Conservation (phyloP, 106 monocot genomes). For the Amphibolis antarctica region DNA sequence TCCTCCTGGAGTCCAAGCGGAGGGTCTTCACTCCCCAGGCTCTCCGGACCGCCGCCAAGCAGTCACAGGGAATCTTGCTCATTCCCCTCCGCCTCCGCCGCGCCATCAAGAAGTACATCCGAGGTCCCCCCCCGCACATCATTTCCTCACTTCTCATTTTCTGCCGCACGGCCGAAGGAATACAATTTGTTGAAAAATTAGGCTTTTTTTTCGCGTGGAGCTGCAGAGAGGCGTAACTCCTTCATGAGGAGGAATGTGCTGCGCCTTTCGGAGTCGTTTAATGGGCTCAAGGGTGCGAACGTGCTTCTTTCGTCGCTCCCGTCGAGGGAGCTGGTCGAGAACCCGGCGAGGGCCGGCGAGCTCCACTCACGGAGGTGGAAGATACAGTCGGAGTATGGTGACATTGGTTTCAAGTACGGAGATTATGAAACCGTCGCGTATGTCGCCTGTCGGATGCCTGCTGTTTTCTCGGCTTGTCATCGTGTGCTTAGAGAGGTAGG, state of each 20-base stretch:
- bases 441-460: constrained; percentile 93
- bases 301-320: constrained; percentile 36
- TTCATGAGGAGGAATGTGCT: constrained; percentile 83
- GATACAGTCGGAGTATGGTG: constrained; percentile 78
- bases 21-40: constrained; percentile 45
- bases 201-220: neutral
- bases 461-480: constrained; percentile 81
- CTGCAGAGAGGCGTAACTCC: constrained; percentile 33
- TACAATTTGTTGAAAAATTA: too few species aligned
- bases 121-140: constrained; percentile 29
- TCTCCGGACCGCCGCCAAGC: constrained; percentile 75
- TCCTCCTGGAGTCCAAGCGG: constrained; percentile 6
- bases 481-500: constrained; percentile 84
- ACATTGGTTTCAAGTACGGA: constrained; percentile 65
- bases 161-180: neutral
- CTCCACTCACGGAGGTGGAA: constrained; percentile 63
- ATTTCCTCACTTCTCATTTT: neutral
- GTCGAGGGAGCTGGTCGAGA: constrained; percentile 54
- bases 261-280: constrained; percentile 55
- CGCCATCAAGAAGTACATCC: constrained; percentile 80
- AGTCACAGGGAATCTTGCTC: constrained; percentile 70
- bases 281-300: constrained; percentile 47
- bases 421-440: constrained; percentile 92
- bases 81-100: constrained; percentile 84
- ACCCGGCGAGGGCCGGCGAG: constrained; percentile 33